Base-by-base conservation (phyloP, 257 asterid genomes). In the Rauvolfia tetraphylla region DNA sequence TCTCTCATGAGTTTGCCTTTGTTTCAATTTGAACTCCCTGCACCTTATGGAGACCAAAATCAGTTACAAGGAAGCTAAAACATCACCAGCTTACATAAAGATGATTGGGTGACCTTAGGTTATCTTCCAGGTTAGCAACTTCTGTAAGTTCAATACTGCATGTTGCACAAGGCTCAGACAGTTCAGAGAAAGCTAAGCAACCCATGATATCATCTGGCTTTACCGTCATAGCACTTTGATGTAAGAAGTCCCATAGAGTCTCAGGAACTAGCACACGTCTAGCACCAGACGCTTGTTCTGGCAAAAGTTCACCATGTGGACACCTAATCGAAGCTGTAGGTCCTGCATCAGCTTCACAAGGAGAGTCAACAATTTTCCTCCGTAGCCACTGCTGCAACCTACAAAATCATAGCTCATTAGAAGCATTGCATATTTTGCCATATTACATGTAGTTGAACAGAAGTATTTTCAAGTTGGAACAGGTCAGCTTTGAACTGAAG, bases 361-460 rank as follows among this genome's bases (percentile, higher is more conserved):
- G 99, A 71, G 88, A 75, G 84, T 92, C 96, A 62, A 83, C 79
- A 77, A 83, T 88, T 83, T 95, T 95, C 86, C 98, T 84, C 11
- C 97, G 95, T 63, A 90, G 72, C 99, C 99, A 95, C 83, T 95
- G 98, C 82, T 86, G 97, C 89, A 95, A 84, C 99, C 99, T 95
- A 85, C 79, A 81, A 84, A 87, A 70, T 65, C 80, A 63, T 23
- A 76, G 73, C 42, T 41, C 36, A 80, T 75, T 51, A 65, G 63
- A 61, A 57, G 42, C 68, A 46, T 41, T 36, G 33, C 39, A 22
- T 36, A 57, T 65, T 36, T 27, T 17, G 29, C 33, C 36, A 65
- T 42, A 68, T 58, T 38, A 58, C 22, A 56, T 74, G 22, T 49
- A 44, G 3, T 39, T 7, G 10, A 73, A 63, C 33, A 42, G 36